Percentiles rank a stretch among this genome's conserved stretches.
Conservation (phyloP, 1,139 yeast genomes). For the Diutina mesorugosa region DNA sequence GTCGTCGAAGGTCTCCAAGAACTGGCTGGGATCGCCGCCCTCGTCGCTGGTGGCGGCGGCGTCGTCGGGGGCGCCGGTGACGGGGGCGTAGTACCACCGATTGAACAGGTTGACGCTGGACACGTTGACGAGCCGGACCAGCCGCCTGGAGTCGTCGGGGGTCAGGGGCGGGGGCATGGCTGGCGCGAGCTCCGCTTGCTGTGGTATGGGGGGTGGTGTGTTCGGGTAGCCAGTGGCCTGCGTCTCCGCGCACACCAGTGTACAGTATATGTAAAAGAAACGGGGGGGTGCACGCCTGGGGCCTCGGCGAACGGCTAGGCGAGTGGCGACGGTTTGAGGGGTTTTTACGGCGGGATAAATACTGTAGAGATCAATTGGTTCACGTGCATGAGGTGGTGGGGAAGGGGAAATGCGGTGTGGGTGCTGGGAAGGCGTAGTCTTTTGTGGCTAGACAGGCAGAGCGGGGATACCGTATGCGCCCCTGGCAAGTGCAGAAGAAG, state of each 20-base stretch:
- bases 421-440: too few relatives aligned
- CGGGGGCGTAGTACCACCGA: neutral
- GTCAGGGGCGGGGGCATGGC: neutral
- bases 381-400: too few relatives aligned
- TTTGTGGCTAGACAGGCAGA: too few relatives aligned
- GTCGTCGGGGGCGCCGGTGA: neutral
- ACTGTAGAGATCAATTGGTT: too few relatives aligned
- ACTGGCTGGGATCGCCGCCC: neutral
- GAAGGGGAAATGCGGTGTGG: too few relatives aligned
- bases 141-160: neutral
- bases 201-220: neutral
- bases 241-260: neutral
- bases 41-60: neutral
- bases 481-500: too few relatives aligned
- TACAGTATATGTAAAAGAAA: neutral
- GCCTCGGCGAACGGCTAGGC: neutral
- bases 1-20: neutral
- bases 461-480: too few relatives aligned
- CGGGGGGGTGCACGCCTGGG: neutral
- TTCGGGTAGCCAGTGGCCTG: neutral
- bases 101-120: neutral
- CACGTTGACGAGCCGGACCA: neutral
- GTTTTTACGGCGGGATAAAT: too few relatives aligned
- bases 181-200: neutral
- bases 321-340: neutral